Percentiles rank a stretch among this genome's conserved stretches.
Conservation (phyloP, 768 basidiomycete species). For the Auricularia auricula-judae region DNA sequence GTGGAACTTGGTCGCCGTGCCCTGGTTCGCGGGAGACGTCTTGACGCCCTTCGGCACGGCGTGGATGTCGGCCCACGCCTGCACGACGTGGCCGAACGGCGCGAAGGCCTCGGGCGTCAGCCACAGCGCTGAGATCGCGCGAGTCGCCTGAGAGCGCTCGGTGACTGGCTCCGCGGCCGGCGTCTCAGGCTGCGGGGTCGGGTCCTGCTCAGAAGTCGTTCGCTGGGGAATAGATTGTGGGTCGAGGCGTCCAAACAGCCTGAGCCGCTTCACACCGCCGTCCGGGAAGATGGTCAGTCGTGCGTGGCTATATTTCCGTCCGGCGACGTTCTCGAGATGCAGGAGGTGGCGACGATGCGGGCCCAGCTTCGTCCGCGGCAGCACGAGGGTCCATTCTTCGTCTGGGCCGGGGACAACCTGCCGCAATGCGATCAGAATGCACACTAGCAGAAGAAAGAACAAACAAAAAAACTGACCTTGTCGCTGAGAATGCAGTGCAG, state of each 20-base stretch:
- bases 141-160: background rate
- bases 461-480: constrained; percentile 16
- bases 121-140: constrained; percentile 47
- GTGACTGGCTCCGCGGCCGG: background rate
- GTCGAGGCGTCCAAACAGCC: constrained; percentile 56
- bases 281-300: constrained; percentile 87
- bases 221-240: constrained; percentile 9
- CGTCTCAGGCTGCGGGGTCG: background rate
- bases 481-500: constrained; percentile 43
- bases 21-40: constrained; percentile 77
- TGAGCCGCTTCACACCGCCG: constrained; percentile 90
- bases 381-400: constrained; percentile 59
- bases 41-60: constrained; percentile 56
- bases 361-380: constrained; percentile 71
- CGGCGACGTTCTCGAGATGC: constrained; percentile 58
- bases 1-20: constrained; percentile 88
- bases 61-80: constrained; percentile 63
- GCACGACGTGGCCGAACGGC: constrained; percentile 83
- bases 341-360: constrained; percentile 87
- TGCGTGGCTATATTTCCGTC: constrained; percentile 64
- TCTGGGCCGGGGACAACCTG: constrained; percentile 23
- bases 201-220: background rate
- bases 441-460: constrained; percentile 5
- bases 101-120: constrained; percentile 80
- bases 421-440: constrained; percentile 2